Base-by-base conservation (phyloP, 345 rosid species). In the Gossypium sturtianum region DNA sequence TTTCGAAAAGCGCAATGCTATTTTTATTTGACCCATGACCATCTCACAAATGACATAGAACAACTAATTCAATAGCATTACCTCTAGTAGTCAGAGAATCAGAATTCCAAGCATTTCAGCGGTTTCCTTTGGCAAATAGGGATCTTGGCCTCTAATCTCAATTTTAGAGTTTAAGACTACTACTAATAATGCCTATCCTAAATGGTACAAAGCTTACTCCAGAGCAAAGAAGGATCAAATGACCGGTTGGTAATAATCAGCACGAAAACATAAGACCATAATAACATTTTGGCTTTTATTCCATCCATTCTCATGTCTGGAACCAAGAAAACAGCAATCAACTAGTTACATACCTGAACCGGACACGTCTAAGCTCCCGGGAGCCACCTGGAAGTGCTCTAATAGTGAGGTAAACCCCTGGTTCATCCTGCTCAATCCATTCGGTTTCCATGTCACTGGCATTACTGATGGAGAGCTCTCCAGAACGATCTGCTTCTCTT, bases 401-500 rank as follows among this genome's bases (percentile, higher is more conserved):
- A 76, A 94, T 88, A 11, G 97, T 94, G 76, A 94, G 89, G 78
- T 94, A 94, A n/a, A 94, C 93, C 48, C 98, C 98, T 0, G 92
- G 91, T 82, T 94, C 97, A 64, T 94, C 98, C 82, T 91, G 97
- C 76, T 92, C 98, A 8, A 94, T 92, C 98, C 99, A 93, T 82
- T 95, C 98, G 6, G 91, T 82, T 70, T 95, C 99, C 76, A 78
- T 72, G 64, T 95, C 99, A 74, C 99, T 94, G 5, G 98, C 97
- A 88, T 91, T 91, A 66, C 99, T 90, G 58, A 93, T 53, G 19
- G 99, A 95, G 66, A 91, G 85, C 80, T 91, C 97, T 53, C 85
- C 93, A 2, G 97, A 89, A 64, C 48, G 90, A 78, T 86, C 92
- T 74, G 75, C 85, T 74, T 89, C 98, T 79, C 95, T 88, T 27